Percentiles rank a stretch among this genome's conserved stretches.
phyloP scores from a whole-genome alignment of 352 stramenopile genomes.

The Pythium plurisporium region DNA sequence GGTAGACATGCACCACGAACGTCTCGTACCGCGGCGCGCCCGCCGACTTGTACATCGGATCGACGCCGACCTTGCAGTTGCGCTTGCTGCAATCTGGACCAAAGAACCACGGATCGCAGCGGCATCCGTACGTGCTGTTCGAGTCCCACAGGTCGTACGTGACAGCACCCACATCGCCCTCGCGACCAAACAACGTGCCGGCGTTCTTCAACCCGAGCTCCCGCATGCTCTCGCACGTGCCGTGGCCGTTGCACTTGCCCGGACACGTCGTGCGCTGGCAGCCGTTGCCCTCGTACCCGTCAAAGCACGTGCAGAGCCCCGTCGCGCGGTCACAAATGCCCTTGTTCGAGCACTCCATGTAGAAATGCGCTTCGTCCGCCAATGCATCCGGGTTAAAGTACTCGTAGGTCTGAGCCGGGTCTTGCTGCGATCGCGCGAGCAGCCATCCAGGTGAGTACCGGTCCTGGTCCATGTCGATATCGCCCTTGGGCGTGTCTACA shows the following conservation, averaged over 20 bases:
- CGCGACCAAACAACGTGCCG: slow-evolving; percentile 36
- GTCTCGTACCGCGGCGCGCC: slow-evolving; percentile 39
- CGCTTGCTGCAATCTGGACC: slow-evolving; percentile 78
- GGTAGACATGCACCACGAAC: slow-evolving; percentile 52
- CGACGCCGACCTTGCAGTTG: slow-evolving; percentile 64
- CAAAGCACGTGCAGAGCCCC: slow-evolving; percentile 86
- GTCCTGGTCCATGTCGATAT: slow-evolving; percentile 87
- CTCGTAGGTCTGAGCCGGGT: slow-evolving; percentile 63
- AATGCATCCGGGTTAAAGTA: slow-evolving; percentile 54
- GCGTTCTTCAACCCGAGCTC: slow-evolving; percentile 48
- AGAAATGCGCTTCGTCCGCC: slow-evolving; percentile 76
- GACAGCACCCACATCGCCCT: slow-evolving; percentile 16
- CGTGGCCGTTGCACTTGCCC: slow-evolving; percentile 64
- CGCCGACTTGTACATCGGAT: slow-evolving; percentile 50
- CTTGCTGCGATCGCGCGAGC: slow-evolving; percentile 67
- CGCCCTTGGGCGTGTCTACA: slow-evolving; percentile 90
- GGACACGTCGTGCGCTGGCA: slow-evolving; percentile 77
- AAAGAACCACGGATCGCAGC: slow-evolving; percentile 84
- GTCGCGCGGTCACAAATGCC: slow-evolving; percentile 85
- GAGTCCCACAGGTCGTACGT: slow-evolving; percentile 79
- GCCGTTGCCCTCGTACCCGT: slow-evolving; percentile 84
- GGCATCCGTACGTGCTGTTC: slow-evolving; percentile 79
- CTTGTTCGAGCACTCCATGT: slow-evolving; percentile 93
- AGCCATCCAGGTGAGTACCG: slow-evolving; percentile 48
- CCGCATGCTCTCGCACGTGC: slow-evolving; percentile 66